These are phyloP conservation scores for Plasmodium vinckei DNA, from an alignment of 169 alveolate genomes.

Conservation along the genomic window DNA sequence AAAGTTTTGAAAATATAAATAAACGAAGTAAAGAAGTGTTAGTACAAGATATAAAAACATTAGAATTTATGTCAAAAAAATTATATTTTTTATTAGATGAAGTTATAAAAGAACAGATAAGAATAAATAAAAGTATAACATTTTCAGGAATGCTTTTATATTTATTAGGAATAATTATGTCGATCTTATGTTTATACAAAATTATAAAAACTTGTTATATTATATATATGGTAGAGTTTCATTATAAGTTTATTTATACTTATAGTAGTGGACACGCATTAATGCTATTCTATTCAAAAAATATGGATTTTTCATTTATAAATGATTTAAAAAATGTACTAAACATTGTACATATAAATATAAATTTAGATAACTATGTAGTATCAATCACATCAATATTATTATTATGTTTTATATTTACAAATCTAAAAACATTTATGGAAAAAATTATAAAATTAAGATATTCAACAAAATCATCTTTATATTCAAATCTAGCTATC, in stretches of 20 bases:
- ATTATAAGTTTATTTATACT: slow-evolving; percentile 36
- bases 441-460: slow-evolving; percentile 57
- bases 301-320: slow-evolving; percentile 49
- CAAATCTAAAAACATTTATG: slow-evolving; percentile 69
- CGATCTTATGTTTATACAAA: slow-evolving; percentile 50
- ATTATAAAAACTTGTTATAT: slow-evolving; percentile 57
- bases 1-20: slow-evolving; percentile 11
- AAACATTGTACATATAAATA: slow-evolving; percentile 55
- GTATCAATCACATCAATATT: slow-evolving; percentile 45
- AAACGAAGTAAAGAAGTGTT: slow-evolving; percentile 35
- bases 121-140: slow-evolving; percentile 52
- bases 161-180: slow-evolving; percentile 54
- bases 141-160: slow-evolving; percentile 45
- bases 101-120: slow-evolving; percentile 51
- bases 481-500: slow-evolving; percentile 58
- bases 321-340: slow-evolving; percentile 42
- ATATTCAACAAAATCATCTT: slow-evolving; percentile 51
- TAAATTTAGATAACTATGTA: slow-evolving; percentile 54
- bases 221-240: slow-evolving; percentile 56
- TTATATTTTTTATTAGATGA: slow-evolving; percentile 62
- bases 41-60: slow-evolving; percentile 52
- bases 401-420: slow-evolving; percentile 47
- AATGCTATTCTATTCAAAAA: slow-evolving; percentile 54
- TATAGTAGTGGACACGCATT: slow-evolving; percentile 66
- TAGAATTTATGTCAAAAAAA: slow-evolving; percentile 61